Evolutionary conservation across 768 basidiomycete genomes (phyloP).

Genomic region (Tubosaeta brunneosetosa): DNA sequence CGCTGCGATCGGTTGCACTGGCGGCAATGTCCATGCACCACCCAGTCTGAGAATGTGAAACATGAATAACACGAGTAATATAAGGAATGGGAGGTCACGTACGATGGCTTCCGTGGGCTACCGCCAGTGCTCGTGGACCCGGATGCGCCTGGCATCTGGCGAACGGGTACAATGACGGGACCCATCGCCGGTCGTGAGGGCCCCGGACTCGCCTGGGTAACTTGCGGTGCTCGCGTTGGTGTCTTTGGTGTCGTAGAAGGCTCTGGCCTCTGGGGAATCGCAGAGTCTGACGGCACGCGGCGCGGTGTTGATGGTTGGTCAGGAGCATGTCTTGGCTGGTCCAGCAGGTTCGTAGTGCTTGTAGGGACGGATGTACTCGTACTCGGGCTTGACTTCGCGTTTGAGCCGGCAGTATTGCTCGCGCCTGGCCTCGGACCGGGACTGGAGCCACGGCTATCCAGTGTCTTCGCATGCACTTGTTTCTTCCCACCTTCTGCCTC

Average conservation of each 20-base stretch:
- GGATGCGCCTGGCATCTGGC: conserved; percentile 35
- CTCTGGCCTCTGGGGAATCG: conserved; percentile 3
- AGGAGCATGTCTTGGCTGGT: neutral
- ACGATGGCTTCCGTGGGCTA: conserved; percentile 45
- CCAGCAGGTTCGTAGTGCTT: neutral
- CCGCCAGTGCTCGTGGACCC: conserved; percentile 17
- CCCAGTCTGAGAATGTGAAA: conserved; percentile 17
- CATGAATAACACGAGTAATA: neutral
- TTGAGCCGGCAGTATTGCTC: too few relatives aligned
- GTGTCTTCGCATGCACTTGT: neutral
- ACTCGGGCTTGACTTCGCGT: neutral
- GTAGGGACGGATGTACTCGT: neutral
- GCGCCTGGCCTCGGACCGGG: neutral
- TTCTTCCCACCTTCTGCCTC: conserved; percentile 50
- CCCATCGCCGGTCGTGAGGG: conserved; percentile 41
- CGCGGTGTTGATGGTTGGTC: conserved; percentile 6
- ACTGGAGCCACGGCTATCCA: conserved; percentile 2
- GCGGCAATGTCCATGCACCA: conserved; percentile 61
- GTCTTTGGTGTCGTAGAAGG: neutral
- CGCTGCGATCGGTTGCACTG: conserved; percentile 44
- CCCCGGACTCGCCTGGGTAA: conserved; percentile 20
- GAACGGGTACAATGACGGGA: conserved; percentile 59
- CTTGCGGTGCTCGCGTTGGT: neutral
- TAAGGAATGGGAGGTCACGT: conserved; percentile 24
- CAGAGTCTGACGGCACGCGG: conserved; percentile 8